These are phyloP conservation scores for Dipodascopsis tothii DNA, from an alignment of 805 yeast genomes.

Conservation along the genomic window DNA sequence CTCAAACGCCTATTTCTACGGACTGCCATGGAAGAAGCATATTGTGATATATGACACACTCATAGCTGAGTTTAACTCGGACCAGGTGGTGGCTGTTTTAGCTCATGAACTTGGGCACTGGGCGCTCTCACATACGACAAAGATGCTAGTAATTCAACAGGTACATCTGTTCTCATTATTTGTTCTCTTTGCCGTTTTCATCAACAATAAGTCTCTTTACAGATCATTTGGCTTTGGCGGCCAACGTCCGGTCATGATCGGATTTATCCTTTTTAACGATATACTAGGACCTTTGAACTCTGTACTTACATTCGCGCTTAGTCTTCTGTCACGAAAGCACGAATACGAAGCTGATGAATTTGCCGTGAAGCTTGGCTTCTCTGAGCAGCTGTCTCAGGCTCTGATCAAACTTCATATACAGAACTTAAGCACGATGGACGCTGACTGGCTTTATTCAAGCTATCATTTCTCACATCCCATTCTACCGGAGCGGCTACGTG, in stretches of 20 bases:
- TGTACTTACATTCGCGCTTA: slow-evolving; percentile 55
- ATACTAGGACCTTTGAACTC: slow-evolving; percentile 72
- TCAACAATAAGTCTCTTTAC: slow-evolving; percentile 71
- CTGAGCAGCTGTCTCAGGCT: slow-evolving; percentile 59
- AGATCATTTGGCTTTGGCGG: slow-evolving; percentile 65
- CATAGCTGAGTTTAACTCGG: slow-evolving; percentile 65
- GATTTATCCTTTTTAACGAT: slow-evolving; percentile 72
- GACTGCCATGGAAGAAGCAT: slow-evolving; percentile 94
- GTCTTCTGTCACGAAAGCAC: slow-evolving; percentile 69
- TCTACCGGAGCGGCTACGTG: slow-evolving; percentile 76
- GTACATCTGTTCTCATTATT: slow-evolving; percentile 57
- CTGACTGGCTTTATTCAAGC: slow-evolving; percentile 82
- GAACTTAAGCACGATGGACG: slow-evolving; percentile 78
- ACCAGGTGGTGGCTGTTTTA: slow-evolving; percentile 84
- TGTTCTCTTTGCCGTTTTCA: slow-evolving; percentile 68
- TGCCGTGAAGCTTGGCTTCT: slow-evolving; percentile 69
- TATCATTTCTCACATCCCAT: slow-evolving; percentile 91
- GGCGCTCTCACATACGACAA: slow-evolving; percentile 83
- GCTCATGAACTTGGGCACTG: slow-evolving; percentile 99
- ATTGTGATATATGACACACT: slow-evolving; percentile 90
- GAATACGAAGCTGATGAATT: slow-evolving; percentile 86
- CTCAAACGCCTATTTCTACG: slow-evolving; percentile 93
- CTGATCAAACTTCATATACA: slow-evolving; percentile 70
- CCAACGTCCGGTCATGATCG: slow-evolving; percentile 68
- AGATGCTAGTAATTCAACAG: slow-evolving; percentile 60